A percentile compares a stretch with the other conserved stretches of the same genome.
phyloP scores from a whole-genome alignment of 2,329 filamentous ascomycete species.

The Emmonsiellopsis sp. region DNA sequence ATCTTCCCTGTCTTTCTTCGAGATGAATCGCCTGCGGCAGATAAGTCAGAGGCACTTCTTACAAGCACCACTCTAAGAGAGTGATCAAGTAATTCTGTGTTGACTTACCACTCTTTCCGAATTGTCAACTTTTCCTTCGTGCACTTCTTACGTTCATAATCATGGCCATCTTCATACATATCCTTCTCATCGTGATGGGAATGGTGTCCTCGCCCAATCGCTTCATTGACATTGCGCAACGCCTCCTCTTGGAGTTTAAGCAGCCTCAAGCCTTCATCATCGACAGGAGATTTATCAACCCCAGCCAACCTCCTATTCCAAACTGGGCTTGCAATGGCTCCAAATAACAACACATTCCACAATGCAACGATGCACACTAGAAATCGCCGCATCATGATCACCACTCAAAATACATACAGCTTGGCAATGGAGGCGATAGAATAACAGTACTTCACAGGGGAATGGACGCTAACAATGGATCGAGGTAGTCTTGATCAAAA shows the following conservation, averaged over 20 bases:
- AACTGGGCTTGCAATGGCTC: neutral
- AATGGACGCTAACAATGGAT: too few relatives aligned
- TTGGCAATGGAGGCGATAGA: too few relatives aligned
- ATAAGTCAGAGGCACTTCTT: neutral
- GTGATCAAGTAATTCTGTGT: neutral
- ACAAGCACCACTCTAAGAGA: neutral
- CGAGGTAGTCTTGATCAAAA: too few relatives aligned
- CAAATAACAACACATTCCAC: neutral
- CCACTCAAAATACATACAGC: neutral
- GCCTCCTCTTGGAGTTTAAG: slow-evolving; percentile 9
- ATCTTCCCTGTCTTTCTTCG: slow-evolving; percentile 8
- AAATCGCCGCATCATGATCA: neutral
- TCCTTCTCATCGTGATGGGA: neutral
- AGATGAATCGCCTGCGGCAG: slow-evolving; percentile 9
- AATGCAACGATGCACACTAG: neutral
- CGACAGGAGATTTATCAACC: neutral
- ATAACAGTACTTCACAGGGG: too few relatives aligned
- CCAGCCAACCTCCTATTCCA: neutral
- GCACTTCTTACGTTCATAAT: neutral
- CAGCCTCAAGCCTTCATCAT: slow-evolving; percentile 3
- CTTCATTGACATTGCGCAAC: slow-evolving; percentile 3
- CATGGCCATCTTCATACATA: neutral
- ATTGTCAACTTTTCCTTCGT: slow-evolving; percentile 8
- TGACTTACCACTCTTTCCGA: slow-evolving; percentile 10
- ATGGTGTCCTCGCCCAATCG: neutral